Evolutionary conservation across 352 stramenopile species (phyloP).

Genomic region (Phytophthora chlamydospora): DNA sequence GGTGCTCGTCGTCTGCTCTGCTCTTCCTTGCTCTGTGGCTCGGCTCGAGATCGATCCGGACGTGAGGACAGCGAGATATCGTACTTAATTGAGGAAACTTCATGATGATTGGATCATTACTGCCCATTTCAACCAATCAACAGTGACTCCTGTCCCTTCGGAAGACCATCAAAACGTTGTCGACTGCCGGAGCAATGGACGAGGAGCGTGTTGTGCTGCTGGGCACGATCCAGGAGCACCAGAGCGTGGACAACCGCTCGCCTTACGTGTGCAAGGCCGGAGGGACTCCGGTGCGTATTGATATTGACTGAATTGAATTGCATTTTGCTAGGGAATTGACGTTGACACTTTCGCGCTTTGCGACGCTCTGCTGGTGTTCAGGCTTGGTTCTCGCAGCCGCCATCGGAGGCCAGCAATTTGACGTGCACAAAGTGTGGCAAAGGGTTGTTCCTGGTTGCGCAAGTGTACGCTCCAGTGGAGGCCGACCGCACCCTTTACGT

Average conservation of each 20-base stretch:
- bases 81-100: background rate
- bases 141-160: background rate
- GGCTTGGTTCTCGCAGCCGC: constrained; percentile 63
- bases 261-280: constrained; percentile 82
- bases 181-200: constrained; percentile 45
- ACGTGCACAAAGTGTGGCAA: constrained; percentile 65
- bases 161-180: constrained; percentile 20
- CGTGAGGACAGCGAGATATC: constrained; percentile 33
- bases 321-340: background rate
- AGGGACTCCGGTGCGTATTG: constrained; percentile 62
- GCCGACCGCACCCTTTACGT: constrained; percentile 79
- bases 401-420: constrained; percentile 46
- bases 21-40: constrained; percentile 4
- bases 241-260: constrained; percentile 65
- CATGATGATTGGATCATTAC: constrained; percentile 4
- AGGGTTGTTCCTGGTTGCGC: constrained; percentile 66
- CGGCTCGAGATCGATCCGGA: constrained; percentile 30
- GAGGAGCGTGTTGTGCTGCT: constrained; percentile 70
- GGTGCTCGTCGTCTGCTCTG: constrained; percentile 19
- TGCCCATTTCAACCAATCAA: constrained; percentile 25
- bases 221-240: constrained; percentile 69
- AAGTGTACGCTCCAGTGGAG: constrained; percentile 84
- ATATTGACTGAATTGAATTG: background rate
- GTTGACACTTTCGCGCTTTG: constrained; percentile 4
- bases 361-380: constrained; percentile 21